Conservation (phyloP, 768 basidiomycete genomes). For the Imleria badia region DNA sequence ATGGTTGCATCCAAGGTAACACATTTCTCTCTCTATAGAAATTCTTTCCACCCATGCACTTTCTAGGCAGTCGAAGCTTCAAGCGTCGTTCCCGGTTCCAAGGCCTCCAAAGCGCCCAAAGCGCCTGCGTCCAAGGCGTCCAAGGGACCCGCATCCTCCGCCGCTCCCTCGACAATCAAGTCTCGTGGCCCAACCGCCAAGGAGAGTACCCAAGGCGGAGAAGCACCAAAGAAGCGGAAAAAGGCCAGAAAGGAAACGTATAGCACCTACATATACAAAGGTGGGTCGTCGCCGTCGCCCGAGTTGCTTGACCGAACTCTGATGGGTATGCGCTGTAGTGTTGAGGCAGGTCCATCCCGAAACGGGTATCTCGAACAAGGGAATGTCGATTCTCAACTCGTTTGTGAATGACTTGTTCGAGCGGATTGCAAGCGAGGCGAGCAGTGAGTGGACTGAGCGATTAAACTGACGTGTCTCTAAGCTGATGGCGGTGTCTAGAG, state of each 20-base stretch:
- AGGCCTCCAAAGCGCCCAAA: constrained; percentile 37
- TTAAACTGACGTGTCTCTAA: not conserved
- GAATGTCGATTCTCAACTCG: constrained; percentile 58
- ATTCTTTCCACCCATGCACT: too few species aligned
- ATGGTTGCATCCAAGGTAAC: constrained; percentile 7
- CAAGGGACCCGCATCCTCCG: constrained; percentile 51
- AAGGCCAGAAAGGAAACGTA: constrained; percentile 61
- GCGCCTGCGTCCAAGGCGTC: constrained; percentile 44
- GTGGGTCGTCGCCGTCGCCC: constrained; percentile 25
- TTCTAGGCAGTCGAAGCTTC: not conserved
- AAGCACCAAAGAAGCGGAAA: constrained; percentile 52
- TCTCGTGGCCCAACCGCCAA: constrained; percentile 30
- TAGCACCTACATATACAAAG: constrained; percentile 66
- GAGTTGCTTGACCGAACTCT: not conserved
- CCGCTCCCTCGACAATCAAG: constrained; percentile 30
- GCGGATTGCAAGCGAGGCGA: constrained; percentile 53
- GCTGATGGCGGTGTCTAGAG: constrained; percentile 32
- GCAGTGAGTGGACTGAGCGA: constrained; percentile 35
- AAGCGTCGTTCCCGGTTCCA: constrained; percentile 30
- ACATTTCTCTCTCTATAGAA: not conserved
- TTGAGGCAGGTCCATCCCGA: constrained; percentile 75
- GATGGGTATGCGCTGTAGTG: constrained; percentile 29
- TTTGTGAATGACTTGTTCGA: constrained; percentile 66
- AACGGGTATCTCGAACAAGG: constrained; percentile 72
- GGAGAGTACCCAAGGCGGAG: constrained; percentile 22